Evolutionary conservation across 495 filamentous ascomycete genomes (phyloP), one percentile per base, ranked within the genome.

Genomic region (Aspergillus coremiiformis): DNA sequence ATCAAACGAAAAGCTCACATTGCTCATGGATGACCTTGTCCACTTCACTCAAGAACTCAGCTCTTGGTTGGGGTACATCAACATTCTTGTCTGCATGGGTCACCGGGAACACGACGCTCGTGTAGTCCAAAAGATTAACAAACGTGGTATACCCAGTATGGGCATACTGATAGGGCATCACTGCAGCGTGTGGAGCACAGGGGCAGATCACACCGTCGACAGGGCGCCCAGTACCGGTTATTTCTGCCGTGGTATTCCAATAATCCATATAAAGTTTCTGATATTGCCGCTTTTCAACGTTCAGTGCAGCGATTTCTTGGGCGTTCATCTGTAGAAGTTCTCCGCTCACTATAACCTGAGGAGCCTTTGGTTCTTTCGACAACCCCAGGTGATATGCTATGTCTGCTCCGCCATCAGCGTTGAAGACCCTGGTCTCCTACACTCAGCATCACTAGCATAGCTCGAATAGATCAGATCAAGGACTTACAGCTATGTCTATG

Each of bases 231-330:
- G 78, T 84, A 9, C 72, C 70, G 0, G 80, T 84, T 14, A 68
- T 29, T 19, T 69, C 56, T 1, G 64, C 66, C 0, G 83, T 87
- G 39, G 65, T 77, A 55, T 84, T 82, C 84, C 84, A 87, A 65
- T 85, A 86, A 27, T 84, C 81, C 74, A 83, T 74, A 54, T 86
- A 85, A 39, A 75, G 71, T 57, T 83, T 84, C 62, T 82, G 78
- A 47, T 77, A 76, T 39, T 79, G 67, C 9, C 83, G 73, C 53
- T 81, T 79, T n/a, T 64, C 58, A 10, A 86, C 65, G 49, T 85
- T 86, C 15, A 73, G 53, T 19, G 62, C 72, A 9, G 79, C 70
- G 41, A 85, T 76, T 11, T 76, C 67, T 5, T 56, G 66, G 0
- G 77, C 78, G 26, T 56, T 72, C 41, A 71, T 59, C 11, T 72